A percentile compares a stretch with the other conserved stretches of the same genome.
These are phyloP conservation scores for Microbotryum violaceum DNA, from an alignment of 1,284 basidiomycete genomes.

Conservation along the genomic window DNA sequence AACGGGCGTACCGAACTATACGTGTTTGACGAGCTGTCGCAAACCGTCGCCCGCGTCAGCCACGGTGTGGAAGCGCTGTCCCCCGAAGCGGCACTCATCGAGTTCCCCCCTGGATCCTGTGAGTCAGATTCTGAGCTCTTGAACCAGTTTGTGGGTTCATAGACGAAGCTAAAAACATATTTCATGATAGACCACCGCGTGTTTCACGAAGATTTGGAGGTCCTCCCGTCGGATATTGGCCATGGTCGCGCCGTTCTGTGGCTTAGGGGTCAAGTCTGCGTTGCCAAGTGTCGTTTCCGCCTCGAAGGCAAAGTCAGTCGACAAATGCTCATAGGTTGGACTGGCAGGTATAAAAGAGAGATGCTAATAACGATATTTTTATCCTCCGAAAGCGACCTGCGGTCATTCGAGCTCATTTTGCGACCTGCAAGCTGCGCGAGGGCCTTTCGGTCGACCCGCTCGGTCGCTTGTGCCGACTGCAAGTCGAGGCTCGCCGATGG, in stretches of 20 bases:
- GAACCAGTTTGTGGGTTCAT: no score
- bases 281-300: conserved; percentile 13
- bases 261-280: conserved; percentile 19
- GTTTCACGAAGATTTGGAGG: conserved; percentile 16
- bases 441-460: conserved; percentile 12
- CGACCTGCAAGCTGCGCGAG: conserved; percentile 11
- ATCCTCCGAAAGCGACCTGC: conserved; percentile 6
- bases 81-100: conserved; percentile 2
- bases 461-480: conserved; percentile 21
- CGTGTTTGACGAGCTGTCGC: conserved; percentile 5
- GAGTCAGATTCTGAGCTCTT: background rate
- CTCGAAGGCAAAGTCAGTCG: conserved; percentile 10
- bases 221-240: conserved; percentile 17
- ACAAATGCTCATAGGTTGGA: background rate
- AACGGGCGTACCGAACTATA: conserved; percentile 18
- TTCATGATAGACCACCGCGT: conserved; percentile 8
- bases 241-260: conserved; percentile 10
- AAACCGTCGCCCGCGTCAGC: conserved; percentile 2
- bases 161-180: background rate
- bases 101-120: conserved; percentile 20
- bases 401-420: conserved; percentile 26
- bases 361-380: background rate
- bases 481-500: conserved; percentile 11
- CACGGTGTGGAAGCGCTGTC: background rate
- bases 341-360: background rate